These are phyloP conservation scores for Cercospora janseana DNA, from an alignment of 2,329 filamentous ascomycete species.

Conservation along the genomic window DNA sequence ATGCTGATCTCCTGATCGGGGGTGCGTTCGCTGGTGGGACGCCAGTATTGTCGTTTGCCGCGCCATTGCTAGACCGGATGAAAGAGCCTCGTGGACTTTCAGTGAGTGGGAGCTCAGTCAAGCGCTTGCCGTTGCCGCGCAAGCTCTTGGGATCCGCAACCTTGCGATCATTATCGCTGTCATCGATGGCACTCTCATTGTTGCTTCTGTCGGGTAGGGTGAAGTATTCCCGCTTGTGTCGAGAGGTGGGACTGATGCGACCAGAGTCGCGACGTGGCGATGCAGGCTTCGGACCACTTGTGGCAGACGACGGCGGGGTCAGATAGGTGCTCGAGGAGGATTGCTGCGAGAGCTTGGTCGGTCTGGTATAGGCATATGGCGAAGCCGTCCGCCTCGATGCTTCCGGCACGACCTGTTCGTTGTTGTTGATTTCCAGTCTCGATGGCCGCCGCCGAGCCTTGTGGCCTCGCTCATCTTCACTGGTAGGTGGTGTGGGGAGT, in stretches of 20 bases:
- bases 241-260: constrained; percentile 25
- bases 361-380: constrained; percentile 47
- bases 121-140: constrained; percentile 15
- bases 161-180: constrained; percentile 26
- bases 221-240: constrained; percentile 32
- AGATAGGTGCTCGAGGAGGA: constrained; percentile 43
- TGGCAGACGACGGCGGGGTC: constrained; percentile 39
- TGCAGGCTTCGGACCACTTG: constrained; percentile 19
- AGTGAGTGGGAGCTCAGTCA: constrained; percentile 17
- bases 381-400: constrained; percentile 44
- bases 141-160: constrained; percentile 2
- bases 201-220: constrained; percentile 14
- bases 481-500: constrained; percentile 38
- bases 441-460: constrained; percentile 34
- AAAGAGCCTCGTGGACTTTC: constrained; percentile 5
- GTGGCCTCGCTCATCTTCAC: constrained; percentile 39
- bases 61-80: constrained; percentile 19
- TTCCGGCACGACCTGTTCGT: constrained; percentile 40
- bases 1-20: constrained; percentile 25
- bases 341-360: constrained; percentile 35
- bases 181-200: constrained; percentile 31
- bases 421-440: constrained; percentile 38
- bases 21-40: constrained; percentile 17
- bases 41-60: constrained; percentile 30
- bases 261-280: constrained; percentile 31